Percentiles rank a stretch among this genome's conserved stretches.
Conservation (phyloP, 2,329 filamentous ascomycete genomes). For the Penicillium sp. region DNA sequence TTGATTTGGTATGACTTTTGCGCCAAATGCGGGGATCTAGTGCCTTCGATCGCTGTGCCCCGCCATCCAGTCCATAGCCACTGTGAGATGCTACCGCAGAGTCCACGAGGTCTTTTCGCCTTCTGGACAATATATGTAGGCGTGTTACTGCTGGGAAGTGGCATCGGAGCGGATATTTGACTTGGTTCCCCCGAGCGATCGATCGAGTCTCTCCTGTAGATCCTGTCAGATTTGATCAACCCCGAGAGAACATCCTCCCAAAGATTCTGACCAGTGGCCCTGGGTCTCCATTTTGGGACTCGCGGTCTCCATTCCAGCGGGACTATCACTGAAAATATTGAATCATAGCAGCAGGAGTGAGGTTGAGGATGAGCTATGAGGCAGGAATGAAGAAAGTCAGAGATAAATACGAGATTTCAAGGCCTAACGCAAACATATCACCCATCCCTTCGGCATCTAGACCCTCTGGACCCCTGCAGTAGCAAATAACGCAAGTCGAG, state of each 20-base stretch:
- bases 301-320: not conserved
- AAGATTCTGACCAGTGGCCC: not conserved
- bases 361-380: not conserved
- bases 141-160: not conserved
- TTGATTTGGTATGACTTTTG: slow-evolving; percentile 10
- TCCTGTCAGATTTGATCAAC: not conserved
- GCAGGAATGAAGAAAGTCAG: not conserved
- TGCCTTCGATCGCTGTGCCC: slow-evolving; percentile 10
- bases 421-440: not conserved
- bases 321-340: not conserved
- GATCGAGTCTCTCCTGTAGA: not conserved
- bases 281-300: not conserved
- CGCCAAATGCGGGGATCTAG: slow-evolving; percentile 4
- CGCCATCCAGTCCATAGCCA: slow-evolving; percentile 27
- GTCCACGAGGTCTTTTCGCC: not conserved
- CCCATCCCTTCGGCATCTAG: not conserved
- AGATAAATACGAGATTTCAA: not conserved
- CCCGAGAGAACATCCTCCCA: not conserved
- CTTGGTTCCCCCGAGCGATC: not conserved
- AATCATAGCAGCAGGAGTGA: not conserved
- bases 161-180: not conserved
- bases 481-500: not conserved
- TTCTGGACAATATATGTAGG: not conserved
- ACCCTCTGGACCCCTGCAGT: not conserved
- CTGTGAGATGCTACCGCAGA: slow-evolving; percentile 18